A percentile compares a stretch with the other conserved stretches of the same genome.
phyloP scores from a whole-genome alignment of 2,329 filamentous ascomycete genomes.

The Epichloe coenophiala region DNA sequence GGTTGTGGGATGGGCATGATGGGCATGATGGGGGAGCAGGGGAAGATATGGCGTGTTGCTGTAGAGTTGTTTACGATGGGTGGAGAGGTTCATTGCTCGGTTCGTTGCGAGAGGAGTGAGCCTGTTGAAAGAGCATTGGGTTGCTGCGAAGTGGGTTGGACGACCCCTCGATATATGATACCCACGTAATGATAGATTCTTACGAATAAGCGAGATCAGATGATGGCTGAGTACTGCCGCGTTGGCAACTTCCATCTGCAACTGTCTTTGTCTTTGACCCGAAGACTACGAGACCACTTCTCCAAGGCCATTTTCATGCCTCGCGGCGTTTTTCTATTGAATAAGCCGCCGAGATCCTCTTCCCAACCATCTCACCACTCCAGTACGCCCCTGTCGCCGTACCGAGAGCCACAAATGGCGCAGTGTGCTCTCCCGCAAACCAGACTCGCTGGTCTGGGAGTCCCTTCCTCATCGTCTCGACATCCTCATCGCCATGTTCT shows the following conservation, averaged over 20 bases:
- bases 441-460: slow-evolving; percentile 58
- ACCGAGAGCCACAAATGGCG: slow-evolving; percentile 77
- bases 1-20: not conserved
- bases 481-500: slow-evolving; percentile 55
- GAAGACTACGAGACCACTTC: not conserved
- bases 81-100: no score
- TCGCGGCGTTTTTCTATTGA: slow-evolving; percentile 9
- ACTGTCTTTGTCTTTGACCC: not conserved
- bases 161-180: no score
- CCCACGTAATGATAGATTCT: not conserved
- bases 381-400: slow-evolving; percentile 87
- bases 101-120: no score
- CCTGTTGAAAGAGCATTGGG: no score
- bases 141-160: no score
- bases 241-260: not conserved
- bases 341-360: slow-evolving; percentile 46
- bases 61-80: no score
- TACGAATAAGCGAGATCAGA: not conserved
- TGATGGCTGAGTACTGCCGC: not conserved
- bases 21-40: no score
- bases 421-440: slow-evolving; percentile 84
- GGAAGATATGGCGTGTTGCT: no score
- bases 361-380: slow-evolving; percentile 70
- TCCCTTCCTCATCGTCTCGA: slow-evolving; percentile 49
- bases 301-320: not conserved